These are phyloP conservation scores for Salix suchowensis DNA, from an alignment of 345 rosid species.

Conservation along the genomic window DNA sequence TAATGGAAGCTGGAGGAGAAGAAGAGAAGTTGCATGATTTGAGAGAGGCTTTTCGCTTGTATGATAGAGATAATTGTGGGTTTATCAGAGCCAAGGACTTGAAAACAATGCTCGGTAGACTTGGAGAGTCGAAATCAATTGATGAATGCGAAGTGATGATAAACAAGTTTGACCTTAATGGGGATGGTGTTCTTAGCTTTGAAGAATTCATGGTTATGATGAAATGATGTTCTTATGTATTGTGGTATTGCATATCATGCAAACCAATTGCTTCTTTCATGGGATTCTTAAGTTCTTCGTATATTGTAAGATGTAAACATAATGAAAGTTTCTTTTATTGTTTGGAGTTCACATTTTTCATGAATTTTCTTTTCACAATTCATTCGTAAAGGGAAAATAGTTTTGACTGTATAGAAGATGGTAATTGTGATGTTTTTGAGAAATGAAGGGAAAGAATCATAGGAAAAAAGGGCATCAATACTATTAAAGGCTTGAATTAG, in stretches of 20 bases:
- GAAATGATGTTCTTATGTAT: constrained; percentile 6
- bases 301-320: background rate
- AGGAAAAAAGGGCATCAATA: too few species aligned
- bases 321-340: background rate
- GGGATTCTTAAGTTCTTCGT: background rate
- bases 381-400: background rate
- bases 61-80: constrained; percentile 37
- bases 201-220: constrained; percentile 47
- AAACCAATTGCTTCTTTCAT: background rate
- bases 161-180: constrained; percentile 34
- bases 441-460: too few species aligned
- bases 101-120: constrained; percentile 37
- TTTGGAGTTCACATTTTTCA: background rate
- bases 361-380: background rate
- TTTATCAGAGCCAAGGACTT: constrained; percentile 36
- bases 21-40: constrained; percentile 44
- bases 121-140: constrained; percentile 38
- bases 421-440: too few species aligned
- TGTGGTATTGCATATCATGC: background rate
- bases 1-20: constrained; percentile 43
- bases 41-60: constrained; percentile 43
- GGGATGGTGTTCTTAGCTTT: constrained; percentile 49
- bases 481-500: too few species aligned
- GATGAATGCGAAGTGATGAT: constrained; percentile 47
- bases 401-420: background rate